phyloP scores from a whole-genome alignment of 306 rosid species.

The Albizia julibrissin region DNA sequence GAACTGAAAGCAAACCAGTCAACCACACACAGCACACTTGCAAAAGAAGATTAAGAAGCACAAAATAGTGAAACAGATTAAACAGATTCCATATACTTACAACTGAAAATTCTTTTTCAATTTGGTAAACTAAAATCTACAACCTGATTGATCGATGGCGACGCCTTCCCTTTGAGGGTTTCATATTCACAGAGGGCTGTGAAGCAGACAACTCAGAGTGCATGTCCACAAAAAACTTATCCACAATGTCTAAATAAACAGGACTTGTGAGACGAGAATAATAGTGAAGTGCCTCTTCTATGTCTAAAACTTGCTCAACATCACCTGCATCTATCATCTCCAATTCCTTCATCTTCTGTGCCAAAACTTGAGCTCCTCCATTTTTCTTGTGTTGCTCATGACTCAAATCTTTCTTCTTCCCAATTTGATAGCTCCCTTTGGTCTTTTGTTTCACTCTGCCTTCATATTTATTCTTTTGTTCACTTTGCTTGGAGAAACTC shows the following conservation, averaged over 20 bases:
- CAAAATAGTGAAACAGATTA: conserved; percentile 18
- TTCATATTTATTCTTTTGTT: conserved; percentile 40
- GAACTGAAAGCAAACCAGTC: conserved; percentile 39
- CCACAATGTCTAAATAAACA: conserved; percentile 82
- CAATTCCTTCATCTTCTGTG: conserved; percentile 80
- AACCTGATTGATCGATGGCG: conserved; percentile 50
- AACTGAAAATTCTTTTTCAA: conserved; percentile 36
- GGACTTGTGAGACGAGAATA: conserved; percentile 93
- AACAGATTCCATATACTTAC: conserved; percentile 41
- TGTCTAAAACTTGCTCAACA: conserved; percentile 82
- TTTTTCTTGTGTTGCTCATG: conserved; percentile 28
- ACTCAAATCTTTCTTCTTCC: conserved; percentile 43
- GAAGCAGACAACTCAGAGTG: conserved; percentile 63
- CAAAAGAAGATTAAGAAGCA: conserved; percentile 8
- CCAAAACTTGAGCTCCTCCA: conserved; percentile 45
- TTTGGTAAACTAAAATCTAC: conserved; percentile 47
- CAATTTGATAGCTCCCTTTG: conserved; percentile 31
- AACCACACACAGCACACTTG: conserved; percentile 22
- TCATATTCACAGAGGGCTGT: conserved; percentile 43
- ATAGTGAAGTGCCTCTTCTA: conserved; percentile 95
- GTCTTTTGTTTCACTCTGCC: conserved; percentile 46
- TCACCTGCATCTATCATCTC: conserved; percentile 80
- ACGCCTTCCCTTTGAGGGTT: conserved; percentile 57
- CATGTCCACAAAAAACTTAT: conserved; percentile 84
- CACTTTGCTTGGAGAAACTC: conserved; percentile 39